Base-by-base conservation (phyloP, 768 basidiomycete species). In the Tricholoma flavovirens region DNA sequence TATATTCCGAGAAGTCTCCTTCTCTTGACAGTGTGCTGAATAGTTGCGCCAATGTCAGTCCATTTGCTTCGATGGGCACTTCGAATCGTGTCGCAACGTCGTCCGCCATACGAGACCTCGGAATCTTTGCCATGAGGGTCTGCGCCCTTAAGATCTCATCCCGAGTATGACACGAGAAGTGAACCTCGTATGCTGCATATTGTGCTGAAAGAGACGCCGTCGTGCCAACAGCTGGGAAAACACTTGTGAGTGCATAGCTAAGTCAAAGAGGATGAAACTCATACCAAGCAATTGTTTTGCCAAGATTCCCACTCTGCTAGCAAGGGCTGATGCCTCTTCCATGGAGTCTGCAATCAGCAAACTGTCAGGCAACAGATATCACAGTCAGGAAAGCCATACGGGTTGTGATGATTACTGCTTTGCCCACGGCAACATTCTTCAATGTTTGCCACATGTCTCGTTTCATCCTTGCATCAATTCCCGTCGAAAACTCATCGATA, bases 401-500 rank as follows among this genome's bases (percentile, higher is more conserved):
- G 1, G 87, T 88, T 1, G 86, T 88, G 53, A 89, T 83, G 32
- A 88, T 74, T 7, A 88, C 79, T 3, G 85, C 84, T 64, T 90
- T 89, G 14, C 84, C 87, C 2, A 75, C 71, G 0, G 84, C 79
- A 4, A 88, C 83, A 24, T 76, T 79, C 54, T 84, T 74, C 54
- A 91, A 73, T 0, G 86, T 89, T 14, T 73, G 71, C 90, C 90
- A 91, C 84, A 91, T 89, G 29, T 90, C 87, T 33, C 90, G 75
- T 69, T 90, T 91, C 77, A 85, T 90, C 68, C 84, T 88, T 6
- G 88, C 86, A 65, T 90, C 90, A 49, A 91, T 83, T 5, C 90
- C 90, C 2, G 88, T 89, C 5, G 87, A 89, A 67, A 89, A 91
- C 64, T 91, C 88, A 58, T 92, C 90, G 46, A 92, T 90, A 19